Evolutionary conservation across 768 basidiomycete genomes (phyloP), one percentile per base, ranked within the genome.

Genomic region (Kwoniella heveanensis): DNA sequence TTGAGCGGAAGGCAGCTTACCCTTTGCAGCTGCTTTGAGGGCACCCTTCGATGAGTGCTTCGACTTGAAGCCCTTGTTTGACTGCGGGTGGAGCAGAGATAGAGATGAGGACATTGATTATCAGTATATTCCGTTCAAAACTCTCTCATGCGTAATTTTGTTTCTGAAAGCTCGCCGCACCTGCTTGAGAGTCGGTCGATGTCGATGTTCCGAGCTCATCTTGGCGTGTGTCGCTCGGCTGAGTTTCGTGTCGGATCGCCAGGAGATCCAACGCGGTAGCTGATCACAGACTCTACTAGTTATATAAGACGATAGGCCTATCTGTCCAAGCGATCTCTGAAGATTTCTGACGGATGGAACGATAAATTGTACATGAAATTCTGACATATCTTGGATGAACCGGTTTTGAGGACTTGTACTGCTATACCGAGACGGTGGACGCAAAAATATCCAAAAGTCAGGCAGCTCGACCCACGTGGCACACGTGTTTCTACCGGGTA

Each of bases 11-110:
- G 36, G 19, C 15, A 55, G 30, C 76, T 36, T 48, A 87, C 92
- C 93, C 83, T 95, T 95, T 30, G 91, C 87, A 47, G 85, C 85
- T 49, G 91, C 90, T 80, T 90, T 92, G 39, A 96, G 72, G 0
- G 89, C 83, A 1, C 89, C 86, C 81, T 96, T 96, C 13, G 90
- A 86, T 1, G 92, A 86, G 83, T 93, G 90, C 77, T 88, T 90
- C 1, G 91, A 91, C 81, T 97, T 97, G 84, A 90, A 97, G 1
- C 85, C 70, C 80, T 98, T 98, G 81, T 98, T 96, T 84, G 87
- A 82, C 91, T 93, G n/a, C n/a, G n/a, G n/a, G n/a, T n/a, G n/a
- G n/a, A n/a, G n/a, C n/a, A n/a, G n/a, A n/a, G n/a, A n/a, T n/a
- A n/a, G n/a, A n/a, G n/a, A n/a, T n/a, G n/a, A n/a, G n/a, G n/a